phyloP scores from a whole-genome alignment of 139 green algal genomes.

The Coelastrella sp. region DNA sequence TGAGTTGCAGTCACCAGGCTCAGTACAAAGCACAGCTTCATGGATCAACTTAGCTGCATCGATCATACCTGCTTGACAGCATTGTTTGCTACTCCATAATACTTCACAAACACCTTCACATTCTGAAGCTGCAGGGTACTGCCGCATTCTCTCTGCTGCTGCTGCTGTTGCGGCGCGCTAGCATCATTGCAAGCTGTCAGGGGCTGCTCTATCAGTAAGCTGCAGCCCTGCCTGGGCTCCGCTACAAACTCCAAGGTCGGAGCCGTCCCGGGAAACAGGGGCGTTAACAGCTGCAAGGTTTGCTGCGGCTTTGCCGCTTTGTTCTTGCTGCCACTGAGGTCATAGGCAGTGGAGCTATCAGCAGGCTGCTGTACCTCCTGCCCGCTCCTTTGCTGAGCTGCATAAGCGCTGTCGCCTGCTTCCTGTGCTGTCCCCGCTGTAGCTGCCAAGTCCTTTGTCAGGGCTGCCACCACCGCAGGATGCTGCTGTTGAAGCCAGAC shows the following conservation, averaged over 20 bases:
- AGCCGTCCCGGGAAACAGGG: background rate
- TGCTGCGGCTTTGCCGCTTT: background rate
- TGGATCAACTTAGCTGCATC: no score
- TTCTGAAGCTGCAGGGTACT: background rate
- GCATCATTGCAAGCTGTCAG: background rate
- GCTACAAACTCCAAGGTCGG: slow-evolving; percentile 18
- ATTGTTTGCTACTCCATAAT: slow-evolving; percentile 66
- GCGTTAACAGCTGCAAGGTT: background rate
- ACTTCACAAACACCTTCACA: slow-evolving; percentile 61
- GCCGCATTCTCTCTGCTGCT: background rate
- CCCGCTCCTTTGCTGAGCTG: no score
- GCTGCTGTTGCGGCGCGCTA: slow-evolving; percentile 18
- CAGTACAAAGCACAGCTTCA: no score
- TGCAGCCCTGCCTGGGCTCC: no score
- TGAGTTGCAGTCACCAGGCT: no score
- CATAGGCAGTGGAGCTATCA: background rate
- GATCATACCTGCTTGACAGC: slow-evolving; percentile 57
- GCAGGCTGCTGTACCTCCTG: no score
- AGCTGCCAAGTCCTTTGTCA: background rate
- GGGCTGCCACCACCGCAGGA: background rate
- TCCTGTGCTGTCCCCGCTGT: background rate
- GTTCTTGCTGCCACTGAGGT: background rate
- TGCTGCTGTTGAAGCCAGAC: slow-evolving; percentile 28
- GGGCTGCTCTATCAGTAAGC: background rate
- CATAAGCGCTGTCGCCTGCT: background rate